These are phyloP conservation scores for Clausena lansium DNA, from an alignment of 345 rosid species.

Conservation along the genomic window DNA sequence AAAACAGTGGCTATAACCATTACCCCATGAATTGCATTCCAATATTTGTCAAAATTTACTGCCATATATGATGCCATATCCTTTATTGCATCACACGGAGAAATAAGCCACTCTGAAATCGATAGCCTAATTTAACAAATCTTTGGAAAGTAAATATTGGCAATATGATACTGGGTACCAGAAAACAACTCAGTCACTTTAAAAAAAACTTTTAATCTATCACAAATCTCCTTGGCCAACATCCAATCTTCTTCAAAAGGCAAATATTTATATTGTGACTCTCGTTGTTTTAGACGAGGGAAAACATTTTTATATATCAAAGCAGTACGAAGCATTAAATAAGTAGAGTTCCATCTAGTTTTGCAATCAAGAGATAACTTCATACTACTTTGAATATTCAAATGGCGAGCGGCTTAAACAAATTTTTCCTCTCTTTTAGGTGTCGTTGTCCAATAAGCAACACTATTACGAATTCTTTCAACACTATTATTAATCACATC, in stretches of 20 bases:
- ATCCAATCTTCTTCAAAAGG: not conserved
- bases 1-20: not conserved
- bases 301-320: not conserved
- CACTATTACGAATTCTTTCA: not conserved
- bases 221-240: not conserved
- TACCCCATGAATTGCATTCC: not conserved
- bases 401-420: not conserved
- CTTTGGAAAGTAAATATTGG: not conserved
- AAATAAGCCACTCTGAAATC: not conserved
- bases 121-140: not conserved
- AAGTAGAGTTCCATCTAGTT: too few relatives aligned
- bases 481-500: not conserved
- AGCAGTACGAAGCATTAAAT: not conserved
- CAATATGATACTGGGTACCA: not conserved
- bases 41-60: not conserved
- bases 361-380: not conserved
- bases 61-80: not conserved
- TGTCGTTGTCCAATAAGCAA: not conserved
- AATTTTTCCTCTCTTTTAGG: not conserved
- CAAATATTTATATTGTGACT: not conserved
- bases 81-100: not conserved
- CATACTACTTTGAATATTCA: not conserved
- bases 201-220: not conserved
- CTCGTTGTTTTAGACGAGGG: not conserved
- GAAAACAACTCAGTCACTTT: not conserved